Evolutionary conservation across 75 land plant species (phyloP), one percentile per base, ranked within the genome.

Genomic region (Gnetum montanum): DNA sequence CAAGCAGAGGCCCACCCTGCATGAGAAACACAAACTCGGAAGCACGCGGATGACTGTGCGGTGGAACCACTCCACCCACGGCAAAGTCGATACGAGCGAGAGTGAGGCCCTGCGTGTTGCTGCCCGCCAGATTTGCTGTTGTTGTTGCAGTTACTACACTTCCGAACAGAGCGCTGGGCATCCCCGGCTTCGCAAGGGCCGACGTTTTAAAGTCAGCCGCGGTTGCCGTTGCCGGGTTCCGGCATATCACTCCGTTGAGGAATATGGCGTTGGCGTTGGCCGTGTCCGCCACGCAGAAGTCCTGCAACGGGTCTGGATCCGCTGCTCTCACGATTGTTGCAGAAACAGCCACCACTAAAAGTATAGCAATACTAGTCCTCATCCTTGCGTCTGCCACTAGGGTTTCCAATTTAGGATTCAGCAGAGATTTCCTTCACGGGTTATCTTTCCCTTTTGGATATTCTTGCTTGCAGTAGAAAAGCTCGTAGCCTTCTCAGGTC

Each of bases 31-130:
- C 46, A 3, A 68, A 54, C 40, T 77, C 72, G 18, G 65, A 46
- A 20, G 72, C 81, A 8, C 68, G 60, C 3, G 81, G 78, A 45
- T 77, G 78, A 2, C 27, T 46, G 44, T 77, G 81, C 0, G 72
- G 68, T 3, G 71, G 73, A 23, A 56, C 41, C 10, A 69, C 48
- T 1, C 68, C 69, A 15, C 68, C 64, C 22, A 49, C 52, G 22
- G 58, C 77, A 11, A 55, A 53, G 59, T 72, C 71, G 5, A 77
- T 27, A 0, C 67, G 38, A 8, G 46, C 71, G 11, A 54, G 23
- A 2, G 71, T 49, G 19, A 72, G 13, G 35, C 77, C 70, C 22
- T 54, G 54, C 6, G 71, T 67, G 76, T 66, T 72, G 23, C 72
- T 61, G 19, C 67, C 76, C 7, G 75, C 76, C 19, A 52, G 33